Conservation (phyloP, 2,329 filamentous ascomycete species). For the Sporothrix sp. region DNA sequence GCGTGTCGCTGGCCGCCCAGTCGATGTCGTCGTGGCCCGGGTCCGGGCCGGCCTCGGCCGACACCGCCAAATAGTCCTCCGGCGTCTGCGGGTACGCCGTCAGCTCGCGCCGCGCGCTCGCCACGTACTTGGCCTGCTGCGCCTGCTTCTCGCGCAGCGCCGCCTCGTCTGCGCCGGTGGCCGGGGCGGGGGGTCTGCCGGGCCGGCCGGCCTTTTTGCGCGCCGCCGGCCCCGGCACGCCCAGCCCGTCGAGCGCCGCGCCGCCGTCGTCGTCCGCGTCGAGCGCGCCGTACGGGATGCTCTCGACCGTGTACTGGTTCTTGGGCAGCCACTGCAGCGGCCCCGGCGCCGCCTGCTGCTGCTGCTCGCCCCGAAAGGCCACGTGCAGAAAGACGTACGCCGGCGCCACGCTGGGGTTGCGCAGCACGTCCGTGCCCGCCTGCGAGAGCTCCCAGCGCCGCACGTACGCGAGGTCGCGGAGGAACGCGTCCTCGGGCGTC, state of each 20-base stretch:
- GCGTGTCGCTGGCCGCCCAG: conserved; percentile 33
- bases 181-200: too few relatives aligned
- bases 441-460: conserved; percentile 37
- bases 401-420: conserved; percentile 26
- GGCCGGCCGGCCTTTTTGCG: not conserved
- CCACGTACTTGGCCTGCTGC: conserved; percentile 19
- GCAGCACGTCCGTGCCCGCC: conserved; percentile 26
- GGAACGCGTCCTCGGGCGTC: conserved; percentile 19
- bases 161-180: not conserved
- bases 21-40: conserved; percentile 20
- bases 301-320: conserved; percentile 32
- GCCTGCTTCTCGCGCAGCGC: conserved; percentile 3
- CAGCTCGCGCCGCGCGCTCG: conserved; percentile 24
- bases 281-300: conserved; percentile 33
- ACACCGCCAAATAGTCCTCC: conserved; percentile 24
- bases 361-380: conserved; percentile 5
- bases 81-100: conserved; percentile 26
- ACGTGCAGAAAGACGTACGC: conserved; percentile 33
- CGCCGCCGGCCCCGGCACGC: not conserved
- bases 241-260: not conserved
- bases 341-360: conserved; percentile 6
- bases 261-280: conserved; percentile 1
- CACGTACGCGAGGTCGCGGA: conserved; percentile 30
- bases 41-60: not conserved
- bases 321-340: conserved; percentile 28